A percentile compares a stretch with the other conserved stretches of the same genome.
phyloP scores from a whole-genome alignment of 2,329 filamentous ascomycete genomes.

The Ophiognomonia clavigignenti-juglandacearum region DNA sequence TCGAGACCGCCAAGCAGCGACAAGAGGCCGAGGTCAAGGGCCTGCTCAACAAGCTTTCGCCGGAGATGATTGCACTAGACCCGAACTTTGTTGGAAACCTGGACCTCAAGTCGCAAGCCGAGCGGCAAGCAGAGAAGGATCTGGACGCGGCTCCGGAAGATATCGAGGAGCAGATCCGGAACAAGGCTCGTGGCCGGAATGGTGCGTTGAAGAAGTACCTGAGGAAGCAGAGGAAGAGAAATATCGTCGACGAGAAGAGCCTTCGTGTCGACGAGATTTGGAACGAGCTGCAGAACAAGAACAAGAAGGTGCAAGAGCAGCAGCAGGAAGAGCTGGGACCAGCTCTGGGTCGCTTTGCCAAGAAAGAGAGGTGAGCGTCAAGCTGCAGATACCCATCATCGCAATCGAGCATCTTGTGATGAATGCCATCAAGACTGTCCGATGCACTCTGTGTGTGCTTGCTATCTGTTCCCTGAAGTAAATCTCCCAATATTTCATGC shows the following conservation, averaged over 20 bases:
- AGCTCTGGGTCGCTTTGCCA: constrained; percentile 78
- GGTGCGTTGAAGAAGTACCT: constrained; percentile 82
- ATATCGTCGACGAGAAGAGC: constrained; percentile 94
- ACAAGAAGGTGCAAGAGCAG: constrained; percentile 57
- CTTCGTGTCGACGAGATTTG: constrained; percentile 80
- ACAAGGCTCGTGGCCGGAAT: constrained; percentile 84
- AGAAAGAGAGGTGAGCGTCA: constrained; percentile 46
- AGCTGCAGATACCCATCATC: constrained; percentile 23
- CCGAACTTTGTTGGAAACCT: constrained; percentile 88
- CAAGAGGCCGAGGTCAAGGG: constrained; percentile 88
- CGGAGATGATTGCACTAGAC: constrained; percentile 94
- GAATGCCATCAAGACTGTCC: too few relatives aligned
- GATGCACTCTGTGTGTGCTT: too few relatives aligned
- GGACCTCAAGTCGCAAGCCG: constrained; percentile 73
- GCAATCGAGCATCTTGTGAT: background rate
- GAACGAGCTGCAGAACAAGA: constrained; percentile 65
- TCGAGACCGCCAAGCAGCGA: constrained; percentile 87
- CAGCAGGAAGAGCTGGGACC: constrained; percentile 74
- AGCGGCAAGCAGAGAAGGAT: constrained; percentile 72
- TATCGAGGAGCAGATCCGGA: constrained; percentile 59
- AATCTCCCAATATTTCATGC: background rate
- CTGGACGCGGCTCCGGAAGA: constrained; percentile 64
- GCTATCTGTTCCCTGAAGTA: too few relatives aligned
- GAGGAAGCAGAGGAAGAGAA: constrained; percentile 86
- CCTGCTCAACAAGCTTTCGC: constrained; percentile 88